phyloP scores from a whole-genome alignment of 2,329 filamentous ascomycete genomes.

The Fusarium nisikadoi region DNA sequence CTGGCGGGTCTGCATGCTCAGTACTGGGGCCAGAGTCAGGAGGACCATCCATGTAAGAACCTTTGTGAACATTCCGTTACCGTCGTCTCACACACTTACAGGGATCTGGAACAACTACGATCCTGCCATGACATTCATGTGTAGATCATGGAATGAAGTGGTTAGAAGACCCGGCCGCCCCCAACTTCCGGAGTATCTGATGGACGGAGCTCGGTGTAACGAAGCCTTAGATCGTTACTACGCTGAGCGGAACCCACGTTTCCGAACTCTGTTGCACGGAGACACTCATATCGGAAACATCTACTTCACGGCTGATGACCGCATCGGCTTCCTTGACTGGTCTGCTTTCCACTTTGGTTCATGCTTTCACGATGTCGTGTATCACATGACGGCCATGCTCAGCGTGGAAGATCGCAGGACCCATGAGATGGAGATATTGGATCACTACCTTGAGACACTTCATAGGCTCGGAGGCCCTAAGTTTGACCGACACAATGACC shows the following conservation, averaged over 20 bases:
- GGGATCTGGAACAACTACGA: constrained; percentile 52
- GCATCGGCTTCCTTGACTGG: constrained; percentile 56
- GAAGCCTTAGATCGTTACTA: constrained; percentile 52
- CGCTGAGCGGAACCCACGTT: constrained; percentile 50
- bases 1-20: constrained; percentile 54
- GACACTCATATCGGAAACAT: constrained; percentile 57
- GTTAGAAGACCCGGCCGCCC: constrained; percentile 47
- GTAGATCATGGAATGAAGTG: constrained; percentile 42
- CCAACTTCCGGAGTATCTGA: constrained; percentile 51
- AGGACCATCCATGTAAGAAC: constrained; percentile 44
- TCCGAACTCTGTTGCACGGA: constrained; percentile 55
- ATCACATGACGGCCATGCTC: constrained; percentile 53
- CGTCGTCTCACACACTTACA: neutral
- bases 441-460: constrained; percentile 34
- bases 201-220: constrained; percentile 50
- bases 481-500: constrained; percentile 32
- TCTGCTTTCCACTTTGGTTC: constrained; percentile 54
- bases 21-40: constrained; percentile 47
- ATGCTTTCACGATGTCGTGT: constrained; percentile 56
- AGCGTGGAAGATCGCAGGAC: constrained; percentile 53
- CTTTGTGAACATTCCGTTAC: neutral
- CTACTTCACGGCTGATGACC: constrained; percentile 51
- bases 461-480: constrained; percentile 24
- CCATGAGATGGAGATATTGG: constrained; percentile 50
- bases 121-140: constrained; percentile 50